A percentile compares a stretch with the other conserved stretches of the same genome.
Evolutionary conservation across 2,329 filamentous ascomycete species (phyloP).

Genomic region (Epichloe gansuensis): DNA sequence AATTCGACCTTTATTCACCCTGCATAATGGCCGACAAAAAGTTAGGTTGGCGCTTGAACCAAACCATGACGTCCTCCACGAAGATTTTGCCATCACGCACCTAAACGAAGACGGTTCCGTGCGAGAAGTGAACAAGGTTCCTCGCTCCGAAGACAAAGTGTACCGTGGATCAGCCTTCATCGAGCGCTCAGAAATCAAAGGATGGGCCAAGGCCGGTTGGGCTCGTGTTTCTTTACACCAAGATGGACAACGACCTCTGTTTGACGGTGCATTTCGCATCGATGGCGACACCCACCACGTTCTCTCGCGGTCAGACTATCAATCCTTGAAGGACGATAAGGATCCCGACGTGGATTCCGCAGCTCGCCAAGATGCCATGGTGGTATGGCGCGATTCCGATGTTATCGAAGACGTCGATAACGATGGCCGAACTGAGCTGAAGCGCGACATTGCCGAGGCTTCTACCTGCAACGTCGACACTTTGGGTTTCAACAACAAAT

Average conservation of each 20-base stretch:
- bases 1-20: conserved; percentile 77
- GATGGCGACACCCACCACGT: conserved; percentile 78
- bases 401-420: conserved; percentile 32
- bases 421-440: conserved; percentile 46
- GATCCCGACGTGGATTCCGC: conserved; percentile 54
- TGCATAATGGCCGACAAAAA: conserved; percentile 54
- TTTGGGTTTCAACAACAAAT: conserved; percentile 67
- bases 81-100: conserved; percentile 63
- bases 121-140: conserved; percentile 52
- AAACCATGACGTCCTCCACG: conserved; percentile 77
- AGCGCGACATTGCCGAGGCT: conserved; percentile 36
- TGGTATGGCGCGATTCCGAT: conserved; percentile 87
- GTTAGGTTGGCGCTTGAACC: conserved; percentile 75
- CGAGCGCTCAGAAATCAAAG: conserved; percentile 41
- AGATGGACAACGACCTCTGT: conserved; percentile 69
- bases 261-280: conserved; percentile 80
- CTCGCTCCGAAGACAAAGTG: conserved; percentile 64
- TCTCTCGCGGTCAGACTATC: conserved; percentile 62
- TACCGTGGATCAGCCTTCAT: conserved; percentile 73
- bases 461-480: conserved; percentile 59
- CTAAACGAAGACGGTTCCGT: conserved; percentile 61
- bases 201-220: conserved; percentile 79
- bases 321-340: conserved; percentile 53
- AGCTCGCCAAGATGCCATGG: conserved; percentile 61
- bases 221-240: conserved; percentile 65